Evolutionary conservation across 495 filamentous ascomycete genomes (phyloP).

Genomic region (Penicillium samsonianum): DNA sequence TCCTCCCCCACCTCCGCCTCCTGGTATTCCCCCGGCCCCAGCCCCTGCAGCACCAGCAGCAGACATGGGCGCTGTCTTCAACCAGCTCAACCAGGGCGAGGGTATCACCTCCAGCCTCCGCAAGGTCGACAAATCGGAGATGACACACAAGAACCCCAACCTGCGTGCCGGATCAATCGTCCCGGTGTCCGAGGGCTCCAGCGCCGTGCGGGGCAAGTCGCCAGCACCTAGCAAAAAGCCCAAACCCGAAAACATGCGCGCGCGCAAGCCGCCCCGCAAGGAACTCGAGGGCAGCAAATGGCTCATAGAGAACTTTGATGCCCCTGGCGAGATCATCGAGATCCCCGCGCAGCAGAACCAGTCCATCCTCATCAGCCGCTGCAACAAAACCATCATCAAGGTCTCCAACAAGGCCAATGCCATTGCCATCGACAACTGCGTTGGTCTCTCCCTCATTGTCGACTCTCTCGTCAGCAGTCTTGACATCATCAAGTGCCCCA

Average conservation of each 20-base stretch:
- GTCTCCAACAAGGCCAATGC: slow-evolving; percentile 92
- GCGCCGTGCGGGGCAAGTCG: slow-evolving; percentile 64
- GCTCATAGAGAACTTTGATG: slow-evolving; percentile 93
- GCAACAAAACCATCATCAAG: slow-evolving; percentile 86
- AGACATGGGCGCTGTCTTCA: slow-evolving; percentile 84
- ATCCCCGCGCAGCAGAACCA: slow-evolving; percentile 80
- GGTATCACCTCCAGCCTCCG: slow-evolving; percentile 80
- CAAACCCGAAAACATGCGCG: slow-evolving; percentile 91
- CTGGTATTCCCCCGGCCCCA: slow-evolving; percentile 36
- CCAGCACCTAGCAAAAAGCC: slow-evolving; percentile 87
- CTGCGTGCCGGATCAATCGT: slow-evolving; percentile 74
- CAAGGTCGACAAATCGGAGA: slow-evolving; percentile 90
- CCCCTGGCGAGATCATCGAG: slow-evolving; percentile 67
- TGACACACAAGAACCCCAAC: slow-evolving; percentile 99
- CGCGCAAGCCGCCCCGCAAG: slow-evolving; percentile 89
- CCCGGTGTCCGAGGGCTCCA: slow-evolving; percentile 51
- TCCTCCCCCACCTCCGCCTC: slow-evolving; percentile 76
- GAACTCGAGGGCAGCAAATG: slow-evolving; percentile 95
- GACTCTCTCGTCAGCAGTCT: slow-evolving; percentile 88
- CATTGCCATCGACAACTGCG: slow-evolving; percentile 88
- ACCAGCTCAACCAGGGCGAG: slow-evolving; percentile 84
- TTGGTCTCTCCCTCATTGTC: slow-evolving; percentile 77
- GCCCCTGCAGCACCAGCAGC: slow-evolving; percentile 38
- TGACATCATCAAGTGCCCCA: slow-evolving; percentile 89
- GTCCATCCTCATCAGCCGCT: slow-evolving; percentile 87